phyloP scores from a whole-genome alignment of 2,329 filamentous ascomycete species.

The Colletotrichum orbiculare region DNA sequence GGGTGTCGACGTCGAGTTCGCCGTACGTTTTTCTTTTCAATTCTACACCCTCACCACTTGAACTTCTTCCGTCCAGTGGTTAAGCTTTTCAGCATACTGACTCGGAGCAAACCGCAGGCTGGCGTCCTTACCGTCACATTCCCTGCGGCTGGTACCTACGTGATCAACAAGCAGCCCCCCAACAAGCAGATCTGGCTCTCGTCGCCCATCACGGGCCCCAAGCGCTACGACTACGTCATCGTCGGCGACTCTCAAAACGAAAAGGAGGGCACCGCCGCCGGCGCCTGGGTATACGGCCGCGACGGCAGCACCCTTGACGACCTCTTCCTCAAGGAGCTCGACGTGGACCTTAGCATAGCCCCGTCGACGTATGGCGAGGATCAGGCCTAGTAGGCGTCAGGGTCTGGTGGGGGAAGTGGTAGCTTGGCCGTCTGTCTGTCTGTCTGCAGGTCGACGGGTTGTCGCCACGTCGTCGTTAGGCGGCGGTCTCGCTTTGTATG shows the following conservation, averaged over 20 bases:
- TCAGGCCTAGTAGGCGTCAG: slow-evolving; percentile 24
- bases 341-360: slow-evolving; percentile 65
- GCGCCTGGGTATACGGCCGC: slow-evolving; percentile 88
- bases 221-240: slow-evolving; percentile 92
- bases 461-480: no score
- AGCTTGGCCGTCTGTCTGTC: neutral
- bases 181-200: slow-evolving; percentile 99
- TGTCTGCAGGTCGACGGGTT: neutral
- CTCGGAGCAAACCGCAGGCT: slow-evolving; percentile 62
- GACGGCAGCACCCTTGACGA: slow-evolving; percentile 82
- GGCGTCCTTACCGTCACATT: slow-evolving; percentile 85
- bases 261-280: slow-evolving; percentile 79
- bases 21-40: slow-evolving; percentile 65
- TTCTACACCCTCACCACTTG: neutral
- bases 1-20: slow-evolving; percentile 89
- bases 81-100: slow-evolving; percentile 11
- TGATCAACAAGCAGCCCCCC: slow-evolving; percentile 98
- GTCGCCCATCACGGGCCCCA: slow-evolving; percentile 89
- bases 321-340: slow-evolving; percentile 80
- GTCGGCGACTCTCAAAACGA: slow-evolving; percentile 77
- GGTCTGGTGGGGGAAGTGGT: neutral
- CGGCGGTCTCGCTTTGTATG: neutral
- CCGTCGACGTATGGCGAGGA: slow-evolving; percentile 37
- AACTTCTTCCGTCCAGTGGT: neutral
- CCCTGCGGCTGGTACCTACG: slow-evolving; percentile 80